These are phyloP conservation scores for Fusarium sp. DNA, from an alignment of 2,329 filamentous ascomycete genomes.

Conservation along the genomic window DNA sequence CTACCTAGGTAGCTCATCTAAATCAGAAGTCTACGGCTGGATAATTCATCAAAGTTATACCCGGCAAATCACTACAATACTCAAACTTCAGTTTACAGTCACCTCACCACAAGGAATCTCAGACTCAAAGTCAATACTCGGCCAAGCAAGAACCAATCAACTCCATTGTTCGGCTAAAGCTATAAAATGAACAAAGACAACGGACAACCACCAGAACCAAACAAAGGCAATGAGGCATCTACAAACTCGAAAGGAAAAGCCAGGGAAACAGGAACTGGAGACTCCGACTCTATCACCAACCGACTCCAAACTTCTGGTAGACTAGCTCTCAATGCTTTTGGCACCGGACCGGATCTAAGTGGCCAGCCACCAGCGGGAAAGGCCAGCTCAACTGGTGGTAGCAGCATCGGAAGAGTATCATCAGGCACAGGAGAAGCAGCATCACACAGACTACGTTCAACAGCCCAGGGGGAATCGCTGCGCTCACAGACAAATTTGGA, in stretches of 20 bases:
- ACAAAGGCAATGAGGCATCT: conserved; percentile 4
- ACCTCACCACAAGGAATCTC: neutral
- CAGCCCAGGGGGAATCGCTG: conserved; percentile 34
- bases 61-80: neutral
- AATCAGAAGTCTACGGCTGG: neutral
- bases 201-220: conserved; percentile 3
- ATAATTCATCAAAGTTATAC: neutral
- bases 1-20: neutral
- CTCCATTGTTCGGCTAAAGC: neutral
- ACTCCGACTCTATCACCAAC: conserved; percentile 34
- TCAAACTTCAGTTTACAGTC: neutral
- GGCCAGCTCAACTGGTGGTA: conserved; percentile 26
- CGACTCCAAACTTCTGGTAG: conserved; percentile 50
- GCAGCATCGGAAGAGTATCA: conserved; percentile 29
- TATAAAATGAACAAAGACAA: conserved; percentile 36
- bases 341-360: conserved; percentile 36
- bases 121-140: neutral
- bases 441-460: conserved; percentile 39
- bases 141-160: neutral
- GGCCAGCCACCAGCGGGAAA: conserved; percentile 42
- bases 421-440: conserved; percentile 40
- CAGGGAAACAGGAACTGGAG: conserved; percentile 34
- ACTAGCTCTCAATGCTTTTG: conserved; percentile 48
- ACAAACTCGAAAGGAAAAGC: conserved; percentile 39
- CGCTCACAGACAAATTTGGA: conserved; percentile 28